These are phyloP conservation scores for Ophiostoma australiae DNA, from an alignment of 2,329 filamentous ascomycete species.

Conservation along the genomic window DNA sequence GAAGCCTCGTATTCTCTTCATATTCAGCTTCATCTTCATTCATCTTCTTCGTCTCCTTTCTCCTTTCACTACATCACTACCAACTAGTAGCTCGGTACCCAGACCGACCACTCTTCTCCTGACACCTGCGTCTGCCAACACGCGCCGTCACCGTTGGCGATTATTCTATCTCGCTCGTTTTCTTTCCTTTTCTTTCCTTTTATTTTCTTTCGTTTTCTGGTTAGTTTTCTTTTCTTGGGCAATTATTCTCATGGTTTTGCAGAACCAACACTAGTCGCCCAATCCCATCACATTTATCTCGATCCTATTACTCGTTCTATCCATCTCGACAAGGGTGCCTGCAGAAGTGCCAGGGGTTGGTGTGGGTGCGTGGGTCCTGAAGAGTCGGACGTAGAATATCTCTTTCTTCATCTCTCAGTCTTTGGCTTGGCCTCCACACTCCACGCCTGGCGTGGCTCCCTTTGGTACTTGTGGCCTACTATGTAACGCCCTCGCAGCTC, in stretches of 20 bases:
- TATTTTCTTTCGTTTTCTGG: neutral
- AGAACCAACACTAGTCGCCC: neutral
- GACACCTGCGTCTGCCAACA: slow-evolving; percentile 9
- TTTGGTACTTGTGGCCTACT: neutral
- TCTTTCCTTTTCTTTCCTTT: neutral
- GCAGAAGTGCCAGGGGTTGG: neutral
- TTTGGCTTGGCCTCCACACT: neutral
- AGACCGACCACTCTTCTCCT: neutral
- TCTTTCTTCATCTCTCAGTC: neutral
- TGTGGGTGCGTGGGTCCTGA: slow-evolving; percentile 13
- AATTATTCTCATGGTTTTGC: neutral
- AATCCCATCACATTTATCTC: neutral
- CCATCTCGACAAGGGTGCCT: slow-evolving; percentile 9
- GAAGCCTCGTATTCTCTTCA: too few relatives aligned
- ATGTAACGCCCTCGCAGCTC: neutral
- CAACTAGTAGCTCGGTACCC: neutral
- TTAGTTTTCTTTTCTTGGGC: neutral
- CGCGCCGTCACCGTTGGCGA: neutral
- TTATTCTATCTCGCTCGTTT: neutral
- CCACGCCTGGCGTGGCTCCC: neutral
- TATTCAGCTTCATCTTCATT: neutral
- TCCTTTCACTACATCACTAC: neutral
- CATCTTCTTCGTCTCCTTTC: neutral
- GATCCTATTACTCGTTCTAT: neutral
- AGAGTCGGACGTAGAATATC: slow-evolving; percentile 9